A percentile compares a stretch with the other conserved stretches of the same genome.
Evolutionary conservation across 2,329 filamentous ascomycete species (phyloP).

Genomic region (Parafenestella ontariensis): DNA sequence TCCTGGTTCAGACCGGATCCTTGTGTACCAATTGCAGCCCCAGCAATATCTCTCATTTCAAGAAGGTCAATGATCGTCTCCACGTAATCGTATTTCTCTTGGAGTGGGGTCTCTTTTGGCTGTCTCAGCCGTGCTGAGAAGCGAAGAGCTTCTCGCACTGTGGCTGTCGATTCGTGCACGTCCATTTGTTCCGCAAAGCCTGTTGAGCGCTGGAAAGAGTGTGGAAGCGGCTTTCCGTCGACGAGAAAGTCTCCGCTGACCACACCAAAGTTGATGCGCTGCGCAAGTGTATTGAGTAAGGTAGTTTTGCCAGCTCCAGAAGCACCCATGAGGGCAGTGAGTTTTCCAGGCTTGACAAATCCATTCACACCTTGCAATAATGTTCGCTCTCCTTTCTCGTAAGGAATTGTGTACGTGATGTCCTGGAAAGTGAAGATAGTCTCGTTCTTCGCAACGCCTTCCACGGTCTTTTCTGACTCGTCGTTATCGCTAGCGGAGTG

Average conservation of each 20-base stretch:
- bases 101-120: slow-evolving; percentile 62
- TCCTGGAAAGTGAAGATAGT: slow-evolving; percentile 78
- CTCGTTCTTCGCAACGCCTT: slow-evolving; percentile 67
- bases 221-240: slow-evolving; percentile 55
- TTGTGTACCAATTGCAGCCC: slow-evolving; percentile 68
- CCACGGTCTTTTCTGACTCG: slow-evolving; percentile 39
- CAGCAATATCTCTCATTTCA: slow-evolving; percentile 70
- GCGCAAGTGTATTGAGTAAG: slow-evolving; percentile 47
- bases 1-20: slow-evolving; percentile 62
- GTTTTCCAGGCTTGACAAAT: slow-evolving; percentile 89
- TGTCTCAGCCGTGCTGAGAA: slow-evolving; percentile 71
- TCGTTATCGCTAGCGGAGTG: slow-evolving; percentile 32
- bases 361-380: slow-evolving; percentile 71
- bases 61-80: slow-evolving; percentile 69
- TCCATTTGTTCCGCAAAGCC: slow-evolving; percentile 75
- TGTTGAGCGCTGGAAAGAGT: slow-evolving; percentile 81
- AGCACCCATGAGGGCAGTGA: slow-evolving; percentile 80
- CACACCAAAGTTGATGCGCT: slow-evolving; percentile 55
- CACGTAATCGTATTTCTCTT: slow-evolving; percentile 70
- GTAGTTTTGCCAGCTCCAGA: slow-evolving; percentile 59
- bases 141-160: slow-evolving; percentile 68
- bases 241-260: slow-evolving; percentile 56
- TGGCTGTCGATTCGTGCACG: slow-evolving; percentile 67
- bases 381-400: slow-evolving; percentile 51
- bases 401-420: slow-evolving; percentile 76